A percentile compares a stretch with the other conserved stretches of the same genome.
Conservation (phyloP, 495 filamentous ascomycete species). For the Penicillium lividum region DNA sequence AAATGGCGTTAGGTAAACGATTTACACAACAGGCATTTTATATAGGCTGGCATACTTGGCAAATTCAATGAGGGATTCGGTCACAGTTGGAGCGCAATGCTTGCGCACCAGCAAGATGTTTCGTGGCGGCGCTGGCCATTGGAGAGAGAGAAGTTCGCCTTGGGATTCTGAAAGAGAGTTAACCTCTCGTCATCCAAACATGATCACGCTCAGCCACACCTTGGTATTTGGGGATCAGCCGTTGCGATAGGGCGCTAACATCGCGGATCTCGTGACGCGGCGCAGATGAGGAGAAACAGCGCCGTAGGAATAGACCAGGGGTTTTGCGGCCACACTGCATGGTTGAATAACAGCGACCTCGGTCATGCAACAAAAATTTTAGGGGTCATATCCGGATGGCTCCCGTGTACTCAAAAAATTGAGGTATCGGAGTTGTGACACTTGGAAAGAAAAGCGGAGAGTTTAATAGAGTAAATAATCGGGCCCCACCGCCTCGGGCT, state of each 20-base stretch:
- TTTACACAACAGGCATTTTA: background rate
- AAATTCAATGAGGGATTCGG: slow-evolving; percentile 72
- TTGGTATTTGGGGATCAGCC: slow-evolving; percentile 52
- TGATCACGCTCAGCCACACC: slow-evolving; percentile 38
- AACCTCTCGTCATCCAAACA: background rate
- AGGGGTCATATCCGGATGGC: slow-evolving; percentile 4
- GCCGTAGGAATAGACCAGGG: slow-evolving; percentile 17
- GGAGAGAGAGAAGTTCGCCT: slow-evolving; percentile 72
- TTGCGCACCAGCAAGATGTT: slow-evolving; percentile 93
- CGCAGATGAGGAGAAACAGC: slow-evolving; percentile 43
- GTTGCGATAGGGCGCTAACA: slow-evolving; percentile 40
- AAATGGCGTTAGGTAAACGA: slow-evolving; percentile 2
- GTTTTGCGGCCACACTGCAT: slow-evolving; percentile 20
- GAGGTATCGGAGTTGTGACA: background rate
- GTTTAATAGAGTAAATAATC: background rate
- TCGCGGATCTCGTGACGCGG: slow-evolving; percentile 43
- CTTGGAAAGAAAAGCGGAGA: slow-evolving; percentile 2
- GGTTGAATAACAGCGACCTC: slow-evolving; percentile 9
- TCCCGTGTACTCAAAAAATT: background rate
- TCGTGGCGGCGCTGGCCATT: slow-evolving; percentile 85
- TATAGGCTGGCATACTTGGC: slow-evolving; percentile 52
- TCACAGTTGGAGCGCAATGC: slow-evolving; percentile 68
- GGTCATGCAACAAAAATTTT: background rate
- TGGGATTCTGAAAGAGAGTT: slow-evolving; percentile 47
- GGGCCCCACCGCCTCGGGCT: slow-evolving; percentile 15